Evolutionary conservation across 225 moss, liverwort and hornwort species (phyloP).

Genomic region (Pleurozium schreberi): DNA sequence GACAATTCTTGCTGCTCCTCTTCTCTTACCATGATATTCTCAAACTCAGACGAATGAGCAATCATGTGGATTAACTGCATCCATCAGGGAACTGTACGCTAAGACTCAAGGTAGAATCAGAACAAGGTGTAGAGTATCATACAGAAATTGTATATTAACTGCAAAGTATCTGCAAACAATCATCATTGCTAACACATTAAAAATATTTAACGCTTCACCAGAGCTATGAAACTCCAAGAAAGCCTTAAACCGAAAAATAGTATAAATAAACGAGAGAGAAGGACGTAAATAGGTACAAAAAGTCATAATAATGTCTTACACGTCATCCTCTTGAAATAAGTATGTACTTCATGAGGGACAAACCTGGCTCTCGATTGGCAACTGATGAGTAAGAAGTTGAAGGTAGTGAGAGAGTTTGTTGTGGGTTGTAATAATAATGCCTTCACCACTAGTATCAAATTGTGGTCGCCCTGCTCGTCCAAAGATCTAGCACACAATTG

Average conservation of each 20-base stretch:
- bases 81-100: not conserved
- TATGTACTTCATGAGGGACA: not conserved
- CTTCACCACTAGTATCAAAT: conserved; percentile 97
- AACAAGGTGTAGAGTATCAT: not conserved
- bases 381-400: conserved; percentile 93
- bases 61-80: conserved; percentile 84
- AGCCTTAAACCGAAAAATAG: not conserved
- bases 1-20: conserved; percentile 98
- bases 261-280: not conserved
- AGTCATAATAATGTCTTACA: not conserved
- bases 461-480: conserved; percentile 97
- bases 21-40: conserved; percentile 97
- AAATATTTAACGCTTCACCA: not conserved
- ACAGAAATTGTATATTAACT: not conserved
- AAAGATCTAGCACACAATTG: conserved; percentile 56
- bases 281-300: not conserved
- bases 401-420: conserved; percentile 89
- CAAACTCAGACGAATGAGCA: conserved; percentile 98
- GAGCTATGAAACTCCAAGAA: not conserved
- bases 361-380: conserved; percentile 98
- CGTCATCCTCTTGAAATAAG: not conserved
- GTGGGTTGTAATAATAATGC: conserved; percentile 98
- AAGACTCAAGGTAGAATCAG: not conserved
- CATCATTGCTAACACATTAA: not conserved
- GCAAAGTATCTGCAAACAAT: not conserved